Evolutionary conservation across 2,329 filamentous ascomycete genomes (phyloP), one percentile per base, ranked within the genome.

Genomic region (Aspergillus flavus): DNA sequence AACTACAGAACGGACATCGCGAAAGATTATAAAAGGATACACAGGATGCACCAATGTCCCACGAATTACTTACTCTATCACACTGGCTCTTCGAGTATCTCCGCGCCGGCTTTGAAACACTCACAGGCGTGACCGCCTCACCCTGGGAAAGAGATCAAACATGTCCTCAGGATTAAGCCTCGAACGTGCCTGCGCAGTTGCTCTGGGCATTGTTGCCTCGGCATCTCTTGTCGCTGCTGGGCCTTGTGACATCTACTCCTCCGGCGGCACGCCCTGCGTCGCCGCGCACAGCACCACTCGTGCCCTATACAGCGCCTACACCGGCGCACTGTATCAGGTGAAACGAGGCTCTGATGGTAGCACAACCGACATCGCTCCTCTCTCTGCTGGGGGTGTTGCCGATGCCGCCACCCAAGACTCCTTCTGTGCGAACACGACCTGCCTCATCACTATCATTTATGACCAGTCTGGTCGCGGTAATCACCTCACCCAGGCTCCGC

Each of bases 241-340:
- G 14, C 87, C 87, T 10, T 90, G 87, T 68, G 87, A 90, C 65
- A 81, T 89, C 64, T 90, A 89, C 75, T 71, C 81, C 1, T 79
- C 81, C 0, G 87, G 85, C 0, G 81, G 82, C 57, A 88, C 86
- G 1, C 85, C 87, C n/a, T 90, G 87, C 68, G 77, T 89, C 12
- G 87, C 87, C 0, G 87, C 87, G 0, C 87, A 89, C 71, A 85
- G 85, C 72, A 89, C 86, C n/a, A 89, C 87, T 61, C 84, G 87
- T 4, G 86, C 87, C 19, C 74, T 90, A 7, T 89, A 89, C 75
- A 81, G 75, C 67, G 69, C 79, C 58, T 89, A 78, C 76, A 78
- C 58, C 9, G 84, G 85, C 4, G 57, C 84, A 0, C 83, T 89
- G 1, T 89, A 90, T 73, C 86, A 89, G 67, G 81, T 89, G 2